Base-by-base conservation (phyloP, 2,329 filamentous ascomycete genomes). In the Aspergillus aculeatus region DNA sequence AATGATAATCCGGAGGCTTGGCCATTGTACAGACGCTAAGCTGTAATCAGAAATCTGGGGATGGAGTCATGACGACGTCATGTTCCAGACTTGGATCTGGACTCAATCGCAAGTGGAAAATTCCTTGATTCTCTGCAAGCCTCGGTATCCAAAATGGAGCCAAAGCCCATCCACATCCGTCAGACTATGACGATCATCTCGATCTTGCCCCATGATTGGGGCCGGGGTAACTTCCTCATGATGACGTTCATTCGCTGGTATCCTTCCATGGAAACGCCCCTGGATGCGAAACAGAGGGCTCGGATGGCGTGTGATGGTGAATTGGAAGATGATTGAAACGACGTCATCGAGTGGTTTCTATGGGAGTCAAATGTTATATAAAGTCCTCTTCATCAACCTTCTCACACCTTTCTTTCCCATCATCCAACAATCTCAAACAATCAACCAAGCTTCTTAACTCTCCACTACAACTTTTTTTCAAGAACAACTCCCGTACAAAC, bases 341-440 rank as follows among this genome's bases (percentile, higher is more conserved):
- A 69, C 63, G 67, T 70, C 66, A 70, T 69, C 32, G 31, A 32
- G 41, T 24, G 47, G 32, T 4, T 31, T 48, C 26, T 10, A 24
- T 11, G 23, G 31, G 44, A 26, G 11, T 38, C 48, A 24, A 57
- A 60, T 58, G 32, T 24, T 66, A 70, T 70, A 69, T 67, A 71
- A 69, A 63, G 56, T n/a, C 53, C 41, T 47, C 50, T 35, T 54
- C 47, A 10, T 47, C 54, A 24, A 38, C 50, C 26, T 38, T 11
- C 5, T 47, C 16, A 12, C 14, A 2, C 19, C 11, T 38, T 24
- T 23, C 35, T 38, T 35, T 38, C 54, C 38, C 62, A 59, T 59
- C 59, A 62, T 52, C 54, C 23, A 51, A 55, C 50, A 53, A 44
- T 58, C 48, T 47, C 59, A 56, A 62, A 38, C 26, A 60, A 48